Evolutionary conservation across 768 basidiomycete genomes (phyloP), one percentile per base, ranked within the genome.

Genomic region (Grammothele lineata): DNA sequence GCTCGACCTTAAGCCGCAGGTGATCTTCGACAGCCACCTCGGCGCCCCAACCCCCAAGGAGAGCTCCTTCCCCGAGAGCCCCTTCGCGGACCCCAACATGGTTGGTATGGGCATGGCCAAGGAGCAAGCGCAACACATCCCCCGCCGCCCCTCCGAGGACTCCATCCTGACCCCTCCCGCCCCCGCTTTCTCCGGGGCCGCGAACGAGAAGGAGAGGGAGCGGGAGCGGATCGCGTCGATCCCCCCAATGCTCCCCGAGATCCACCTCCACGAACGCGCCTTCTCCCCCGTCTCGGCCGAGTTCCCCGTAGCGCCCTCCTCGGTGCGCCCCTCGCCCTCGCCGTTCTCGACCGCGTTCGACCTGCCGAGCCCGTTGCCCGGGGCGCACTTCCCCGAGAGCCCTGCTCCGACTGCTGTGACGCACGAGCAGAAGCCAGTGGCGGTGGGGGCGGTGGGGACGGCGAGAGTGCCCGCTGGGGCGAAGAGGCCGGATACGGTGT

Each of bases 191-290:
- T 48, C 64, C 23, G 59, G 66, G 24, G 65, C 64, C 23, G 59
- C 66, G 26, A 66, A 69, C 50, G 15, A 14, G 12, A n/a, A 14
- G 15, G 9, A 8, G 15, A 32, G 30, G 30, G 8, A 8, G 9
- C 30, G 30, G 9, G 64, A 69, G 50, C 73, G 78, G 47, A 57
- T 78, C 46, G 62, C 75, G 34, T 79, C 79, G 3, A 58, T 48
- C 24, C 79, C 81, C 32, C 79, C 79, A 8, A 71, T 60, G 27
- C 68, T 81, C 8, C 81, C 79, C 18, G 80, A 80, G 58, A 74
- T 80, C 57, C 43, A 65, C 37, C 49, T 77, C 25, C 67, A 72
- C 40, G 60, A 71, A 17, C 73, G 74, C 37, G 65, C 70, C 2
- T 74, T 72, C 49, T 71, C 72, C 19, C 64, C 68, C 11, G 62